Evolutionary conservation across 352 stramenopile species (phyloP).

Genomic region (Blastocystis sp.): DNA sequence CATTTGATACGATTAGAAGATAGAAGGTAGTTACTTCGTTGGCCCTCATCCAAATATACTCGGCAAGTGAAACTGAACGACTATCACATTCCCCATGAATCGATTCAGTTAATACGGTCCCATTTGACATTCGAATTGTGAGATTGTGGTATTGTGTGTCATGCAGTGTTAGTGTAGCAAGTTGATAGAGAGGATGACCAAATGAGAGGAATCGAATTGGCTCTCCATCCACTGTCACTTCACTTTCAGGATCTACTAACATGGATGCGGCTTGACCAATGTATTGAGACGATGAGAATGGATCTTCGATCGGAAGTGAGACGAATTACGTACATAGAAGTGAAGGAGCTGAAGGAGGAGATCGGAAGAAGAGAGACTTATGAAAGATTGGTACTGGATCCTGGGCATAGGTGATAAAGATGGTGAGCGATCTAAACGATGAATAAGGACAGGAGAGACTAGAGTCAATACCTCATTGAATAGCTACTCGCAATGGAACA

Average conservation of each 20-base stretch:
- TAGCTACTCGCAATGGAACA: neutral
- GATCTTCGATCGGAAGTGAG: neutral
- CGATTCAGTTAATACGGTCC: too few relatives aligned
- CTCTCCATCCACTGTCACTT: neutral
- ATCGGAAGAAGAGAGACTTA: neutral
- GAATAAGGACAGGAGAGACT: neutral
- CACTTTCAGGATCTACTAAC: neutral
- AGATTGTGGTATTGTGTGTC: too few relatives aligned
- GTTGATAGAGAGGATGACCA: neutral
- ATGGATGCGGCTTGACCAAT: neutral
- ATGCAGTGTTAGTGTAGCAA: neutral
- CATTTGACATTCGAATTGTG: too few relatives aligned
- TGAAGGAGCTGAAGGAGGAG: neutral
- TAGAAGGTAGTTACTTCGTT: neutral
- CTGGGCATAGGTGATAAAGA: neutral
- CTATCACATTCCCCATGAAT: too few relatives aligned
- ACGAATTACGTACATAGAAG: neutral
- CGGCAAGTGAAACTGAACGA: too few relatives aligned
- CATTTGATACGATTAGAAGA: neutral
- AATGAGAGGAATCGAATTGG: neutral
- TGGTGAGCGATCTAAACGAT: neutral
- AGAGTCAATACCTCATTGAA: too few relatives aligned
- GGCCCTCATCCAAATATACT: too few relatives aligned
- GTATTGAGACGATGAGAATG: neutral
- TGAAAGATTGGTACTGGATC: neutral